These are phyloP conservation scores for Debaryomyces hansenii DNA, from an alignment of 805 yeast genomes.

Conservation along the genomic window DNA sequence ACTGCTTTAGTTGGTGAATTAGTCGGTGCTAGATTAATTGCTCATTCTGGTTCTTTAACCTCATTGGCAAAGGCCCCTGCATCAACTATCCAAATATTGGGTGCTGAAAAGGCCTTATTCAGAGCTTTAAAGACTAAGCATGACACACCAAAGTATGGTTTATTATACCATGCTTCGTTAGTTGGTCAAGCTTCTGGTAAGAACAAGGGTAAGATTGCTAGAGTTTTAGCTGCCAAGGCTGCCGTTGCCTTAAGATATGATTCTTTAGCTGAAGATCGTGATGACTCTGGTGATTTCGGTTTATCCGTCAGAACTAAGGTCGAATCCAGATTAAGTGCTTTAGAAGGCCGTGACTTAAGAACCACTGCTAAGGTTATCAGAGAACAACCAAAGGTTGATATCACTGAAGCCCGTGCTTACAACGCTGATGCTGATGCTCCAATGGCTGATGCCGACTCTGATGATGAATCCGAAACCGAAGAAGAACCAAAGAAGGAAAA, in stretches of 20 bases:
- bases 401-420: constrained; percentile 82
- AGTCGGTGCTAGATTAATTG: constrained; percentile 96
- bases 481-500: constrained; percentile 30
- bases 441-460: constrained; percentile 29
- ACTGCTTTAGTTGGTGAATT: constrained; percentile 96
- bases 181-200: constrained; percentile 98
- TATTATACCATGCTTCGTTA: constrained; percentile 92
- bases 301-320: constrained; percentile 88
- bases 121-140: constrained; percentile 98
- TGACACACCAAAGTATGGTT: constrained; percentile 98
- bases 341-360: constrained; percentile 96
- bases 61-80: constrained; percentile 98
- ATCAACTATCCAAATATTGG: constrained; percentile 95
- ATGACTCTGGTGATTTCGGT: constrained; percentile 93
- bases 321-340: constrained; percentile 88
- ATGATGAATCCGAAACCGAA: constrained; percentile 33
- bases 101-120: constrained; percentile 98
- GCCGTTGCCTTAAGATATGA: constrained; percentile 96
- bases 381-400: constrained; percentile 82
- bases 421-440: constrained; percentile 94
- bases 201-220: constrained; percentile 98
- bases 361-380: constrained; percentile 81
- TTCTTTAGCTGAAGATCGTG: constrained; percentile 95
- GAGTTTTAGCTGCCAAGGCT: constrained; percentile 98
- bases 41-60: constrained; percentile 94